Base-by-base conservation (phyloP, 2,329 filamentous ascomycete species). In the Fusarium burgessii region DNA sequence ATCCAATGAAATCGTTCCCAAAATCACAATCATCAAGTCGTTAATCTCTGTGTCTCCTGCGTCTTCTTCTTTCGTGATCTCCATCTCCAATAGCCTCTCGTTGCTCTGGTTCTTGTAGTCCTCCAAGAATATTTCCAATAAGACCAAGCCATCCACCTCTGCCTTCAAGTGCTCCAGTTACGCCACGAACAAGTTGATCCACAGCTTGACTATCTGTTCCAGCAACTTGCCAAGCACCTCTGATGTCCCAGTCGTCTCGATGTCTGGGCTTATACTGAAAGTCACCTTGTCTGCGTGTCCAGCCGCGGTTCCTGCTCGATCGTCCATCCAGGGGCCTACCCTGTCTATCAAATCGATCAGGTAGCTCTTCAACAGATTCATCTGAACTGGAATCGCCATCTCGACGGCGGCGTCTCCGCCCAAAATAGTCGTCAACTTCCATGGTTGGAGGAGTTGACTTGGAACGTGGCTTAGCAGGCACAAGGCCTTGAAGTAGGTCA, bases 281-380 rank as follows among this genome's bases (percentile, higher is more conserved):
- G 1, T 83, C 80, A 6, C 85, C 85, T 12, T 71, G 78, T 5
- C 84, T 79, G 6, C 77, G 78, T 2, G 81, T 80, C 80, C 78
- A 79, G 6, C 75, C 66, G 73, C 55, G 60, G 9, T 58, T 62
- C 10, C 56, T 62, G 5, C 47, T 41, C 11, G 68, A 63, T 8
- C 66, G 70, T 11, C 70, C 71, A 47, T 81, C 78, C 2, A 87
- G 71, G 2, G 81, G 84, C 15, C 77, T 79, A 3, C 86, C 85
- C 4, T 82, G 71, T 1, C 74, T 58, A 64, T 87, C 84, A 52
- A 87, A 87, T 1, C 85, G 82, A 55, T 84, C 82, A 0, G 85
- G 85, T 0, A 87, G 74, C 5, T 79, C 68, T 67, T 87, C 85
- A 2, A 86, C 76, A 1, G 82, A 78, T 6, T 81, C 78, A 20